These are phyloP conservation scores for Pedinophyceae sp. DNA, from an alignment of 139 green algal species.

Conservation along the genomic window DNA sequence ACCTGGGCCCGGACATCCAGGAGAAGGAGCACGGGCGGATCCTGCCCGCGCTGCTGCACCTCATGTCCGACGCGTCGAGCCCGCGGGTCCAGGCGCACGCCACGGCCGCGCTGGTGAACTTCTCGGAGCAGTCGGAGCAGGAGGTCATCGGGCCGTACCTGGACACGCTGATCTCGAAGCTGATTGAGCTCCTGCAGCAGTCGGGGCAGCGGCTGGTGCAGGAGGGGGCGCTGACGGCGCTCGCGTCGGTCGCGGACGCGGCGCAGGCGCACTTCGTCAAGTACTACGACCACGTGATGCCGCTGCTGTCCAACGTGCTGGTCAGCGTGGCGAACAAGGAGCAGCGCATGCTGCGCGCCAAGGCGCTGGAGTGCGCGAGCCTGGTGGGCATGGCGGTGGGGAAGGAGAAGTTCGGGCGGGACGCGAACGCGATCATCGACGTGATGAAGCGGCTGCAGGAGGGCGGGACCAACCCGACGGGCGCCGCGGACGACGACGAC, in stretches of 20 bases:
- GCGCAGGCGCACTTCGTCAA: slow-evolving; percentile 71
- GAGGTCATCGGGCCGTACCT: slow-evolving; percentile 80
- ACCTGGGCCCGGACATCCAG: slow-evolving; percentile 91
- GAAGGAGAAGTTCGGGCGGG: slow-evolving; percentile 64
- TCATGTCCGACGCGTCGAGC: slow-evolving; percentile 55
- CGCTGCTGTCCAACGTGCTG: slow-evolving; percentile 76
- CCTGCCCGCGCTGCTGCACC: slow-evolving; percentile 34
- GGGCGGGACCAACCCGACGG: no score
- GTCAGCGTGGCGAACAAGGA: slow-evolving; percentile 42
- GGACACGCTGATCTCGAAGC: slow-evolving; percentile 74
- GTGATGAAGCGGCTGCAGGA: slow-evolving; percentile 65
- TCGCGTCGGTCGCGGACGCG: slow-evolving; percentile 83
- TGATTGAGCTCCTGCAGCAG: slow-evolving; percentile 64
- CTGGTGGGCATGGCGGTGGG: slow-evolving; percentile 97
- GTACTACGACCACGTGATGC: slow-evolving; percentile 84
- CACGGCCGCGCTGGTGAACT: slow-evolving; percentile 90
- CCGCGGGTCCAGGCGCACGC: slow-evolving; percentile 66
- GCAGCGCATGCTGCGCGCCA: slow-evolving; percentile 71
- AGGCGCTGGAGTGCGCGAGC: slow-evolving; percentile 90
- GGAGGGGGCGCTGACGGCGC: slow-evolving; percentile 85
- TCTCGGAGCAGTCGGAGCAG: slow-evolving; percentile 68
- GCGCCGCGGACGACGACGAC: slow-evolving; percentile 40
- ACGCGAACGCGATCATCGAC: slow-evolving; percentile 75
- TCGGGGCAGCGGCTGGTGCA: slow-evolving; percentile 24
- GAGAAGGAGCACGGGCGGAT: slow-evolving; percentile 36